Conservation (phyloP, 176 grass and related monocot species). For the bread wheat (Triticum aestivum) region IWGSC_CS_RefSeq_v2.1 NC_057800.1:458767169-458767668, state of each 20-base stretch:
- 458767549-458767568: background rate
- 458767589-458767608: background rate
- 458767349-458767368: background rate
- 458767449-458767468: conserved; percentile 4
- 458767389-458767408: background rate
- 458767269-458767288: conserved; percentile 20
- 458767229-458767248: conserved; percentile 33
- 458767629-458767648: background rate
- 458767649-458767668: background rate
- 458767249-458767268: conserved; percentile 64
- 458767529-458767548: conserved; percentile 13
- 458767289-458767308: conserved; percentile 40
- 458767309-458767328: conserved; percentile 5
- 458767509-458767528: background rate
- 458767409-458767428: background rate
- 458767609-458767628: conserved; percentile 14
- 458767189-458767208: background rate
- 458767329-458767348: background rate
- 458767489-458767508: background rate
- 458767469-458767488: conserved; percentile 1
- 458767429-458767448: conserved; percentile 18
- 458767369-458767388: background rate
- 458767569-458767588: background rate
- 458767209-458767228: background rate
- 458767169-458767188: background rate